Base-by-base conservation (phyloP, 2,329 filamentous ascomycete species). In the Emericellopsis atlantica region DNA sequence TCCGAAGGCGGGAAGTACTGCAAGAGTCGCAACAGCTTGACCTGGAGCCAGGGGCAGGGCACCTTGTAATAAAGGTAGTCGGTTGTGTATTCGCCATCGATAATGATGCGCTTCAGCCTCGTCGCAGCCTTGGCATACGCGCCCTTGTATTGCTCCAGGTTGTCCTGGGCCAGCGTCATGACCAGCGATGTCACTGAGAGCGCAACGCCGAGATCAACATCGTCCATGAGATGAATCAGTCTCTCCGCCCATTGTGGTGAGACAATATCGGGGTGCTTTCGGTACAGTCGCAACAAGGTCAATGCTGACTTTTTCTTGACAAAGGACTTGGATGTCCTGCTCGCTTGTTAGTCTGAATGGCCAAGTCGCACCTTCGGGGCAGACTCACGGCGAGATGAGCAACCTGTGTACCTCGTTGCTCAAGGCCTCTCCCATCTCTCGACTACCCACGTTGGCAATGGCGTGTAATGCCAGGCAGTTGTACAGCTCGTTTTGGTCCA, bases 41-140 rank as follows among this genome's bases (percentile, higher is more conserved):
- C 84, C 62, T 96, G 89, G 43, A 98, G 80, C 92, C 92, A 98
- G 3, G 92, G 92, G 56, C 92, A 98, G 1, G 92, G 92, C n/a
- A 98, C 92, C 55, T 95, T 95, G 70, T 98, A 98, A 67, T 98
- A 98, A 22, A 95, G 76, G 57, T 98, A 98, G 57, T 96, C 92
- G 42, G 79, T 75, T 1, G 86, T 77, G 54, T 86, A 92, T 51
- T 98, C 90, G 47, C 83, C 82, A 50, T 96, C 90, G 22, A 96
- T 80, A 14, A 95, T 72, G 49, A 96, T 84, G 49, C 85, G 81
- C 66, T 95, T 95, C 52, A 98, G 62, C 43, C 88, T 74, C 46
- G 86, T 84, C 1, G 90, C 90, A 26, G 90, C 90, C 64, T 96
- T 98, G 47, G 88, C 81, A 57, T 95, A 96, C 52, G 86, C 86